Base-by-base conservation (phyloP, 345 rosid genomes). In the Brassica incana region DNA sequence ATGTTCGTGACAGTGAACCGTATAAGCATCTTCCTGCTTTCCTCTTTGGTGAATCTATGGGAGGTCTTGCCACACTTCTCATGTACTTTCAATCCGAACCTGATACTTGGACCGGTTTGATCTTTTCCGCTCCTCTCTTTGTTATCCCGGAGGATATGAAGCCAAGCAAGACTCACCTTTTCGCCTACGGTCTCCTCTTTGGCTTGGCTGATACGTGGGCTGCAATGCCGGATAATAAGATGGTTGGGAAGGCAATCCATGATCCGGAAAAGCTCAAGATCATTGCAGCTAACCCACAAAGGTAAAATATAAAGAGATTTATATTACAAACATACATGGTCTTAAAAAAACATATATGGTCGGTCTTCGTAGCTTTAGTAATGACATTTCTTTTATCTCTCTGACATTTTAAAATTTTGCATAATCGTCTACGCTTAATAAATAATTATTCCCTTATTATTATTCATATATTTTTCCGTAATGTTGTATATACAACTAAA, bases 121-220 rank as follows among this genome's bases (percentile, higher is more conserved):
- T 95, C 5, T 95, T 92, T 88, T 91, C 99, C 6, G 99, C 99
- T 32, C 99, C 98, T 6, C 93, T 95, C 15, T 95, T 95, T 61
- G 96, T 92, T 60, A 89, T 92, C 62, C 97, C 99, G 0, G 94
- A 92, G 83, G 84, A 85, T 69, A 95, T 91, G 97, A 91, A 90
- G 56, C 99, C 25, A 23, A 23, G 25, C 25, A 23, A 23, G 25
- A 23, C 25, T 23, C 25, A 23, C 25, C 25, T 23, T 54, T 90
- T 91, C 68, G 73, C 86, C 67, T 95, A 92, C 38, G 97, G 98
- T 7, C 88, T 95, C 1, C 93, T 95, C 40, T 91, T 95, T 33
- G 98, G 99, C 1, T 12, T 85, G 4, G 99, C 99, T 7, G 99
- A 95, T 81, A 95, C 98, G 1, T 95, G 99, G 99, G 97, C 99